Evolutionary conservation across 495 filamentous ascomycete genomes (phyloP), one percentile per base, ranked within the genome.

Genomic region (Aspergillus baeticus): DNA sequence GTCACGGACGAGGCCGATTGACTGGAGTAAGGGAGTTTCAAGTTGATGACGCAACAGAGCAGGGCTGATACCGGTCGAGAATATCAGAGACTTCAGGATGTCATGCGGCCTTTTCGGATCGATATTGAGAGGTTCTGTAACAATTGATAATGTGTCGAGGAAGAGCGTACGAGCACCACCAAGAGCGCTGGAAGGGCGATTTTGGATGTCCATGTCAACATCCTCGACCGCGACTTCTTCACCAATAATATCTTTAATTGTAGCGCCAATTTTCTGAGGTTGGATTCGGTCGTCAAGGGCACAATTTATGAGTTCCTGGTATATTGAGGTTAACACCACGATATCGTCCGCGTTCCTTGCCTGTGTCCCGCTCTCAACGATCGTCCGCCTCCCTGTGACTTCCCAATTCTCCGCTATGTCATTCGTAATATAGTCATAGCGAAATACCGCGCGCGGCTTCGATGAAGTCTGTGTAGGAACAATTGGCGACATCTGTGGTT

Each of bases 301-400:
- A 37, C 90, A 82, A 41, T 83, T 80, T 18, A 94, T 78, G 21
- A 98, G 77, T 64, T 99, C 95, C 68, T 97, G 90, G 59, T 92
- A 92, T 20, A 96, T 74, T 10, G 79, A 81, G 31, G 84, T 81
- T 29, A 96, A 74, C 52, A 78, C 77, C 33, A 85, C 67, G 18
- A 81, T 65, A 66, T 96, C 89, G 58, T 87, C 81, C 57, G 86
- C 80, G 26, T 81, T 70, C 43, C 81, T 81, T 22, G 84, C 86
- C 55, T 83, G 61, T 4, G 63, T 51, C 6, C 83, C 80, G 35
- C 63, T 62, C 8, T 77, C 71, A 13, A 84, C 64, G 10, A 86
- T 57, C 2, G 63, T 69, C 45, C 73, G 63, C 49, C 73, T 77
- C 34, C 80, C 82, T 8, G 58, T 61, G n/a, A 67, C 59, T 18